Base-by-base conservation (phyloP, 257 asterid genomes). In the Jaltomata sinuosa region DNA sequence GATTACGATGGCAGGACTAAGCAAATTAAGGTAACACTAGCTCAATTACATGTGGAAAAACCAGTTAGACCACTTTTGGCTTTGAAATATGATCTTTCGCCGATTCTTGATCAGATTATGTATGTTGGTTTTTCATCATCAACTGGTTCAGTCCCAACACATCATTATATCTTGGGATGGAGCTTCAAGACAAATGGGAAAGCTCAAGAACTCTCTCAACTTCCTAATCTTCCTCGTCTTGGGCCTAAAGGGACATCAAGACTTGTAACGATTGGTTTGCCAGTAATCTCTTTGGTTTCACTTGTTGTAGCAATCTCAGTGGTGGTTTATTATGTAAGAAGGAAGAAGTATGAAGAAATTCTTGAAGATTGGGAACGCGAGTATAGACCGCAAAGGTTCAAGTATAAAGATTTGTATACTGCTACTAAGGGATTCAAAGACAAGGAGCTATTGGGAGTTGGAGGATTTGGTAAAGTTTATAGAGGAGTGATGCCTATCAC, bases 381-480 rank as follows among this genome's bases (percentile, higher is more conserved):
- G 27, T 89, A 89, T 71, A 84, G 87, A 3, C 89, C 95, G 15
- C 94, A 91, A 34, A 91, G 98, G 80, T 91, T 87, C 80, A 87
- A 55, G 52, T 94, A 89, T 89, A 91, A 89, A 79, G 98, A 94
- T 71, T 62, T 94, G 87, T 88, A 92, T 25, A 83, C n/a, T 9
- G 94, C 95, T n/a, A 92, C 98, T 1, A 89, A 87, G 77, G 93
- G 94, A n/a, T 92, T 94, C 19, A 87, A 42, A 42, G 93, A 92
- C 36, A 87, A 81, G 3, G 92, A 85, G 79, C 11, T 94, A 5
- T 40, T 94, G 55, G 97, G 97, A 0, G 65, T 77, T 1, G 97
- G 98, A 1, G 98, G 97, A 15, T 94, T 94, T 52, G 97, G 97
- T 8, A 88, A 87, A 40, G 97, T 94, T 1, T 94, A 94, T 55